Evolutionary conservation across 441 rosid species (phyloP), one percentile per base, ranked within the genome.

Genomic region (Pelargonium cotyledonis): DNA sequence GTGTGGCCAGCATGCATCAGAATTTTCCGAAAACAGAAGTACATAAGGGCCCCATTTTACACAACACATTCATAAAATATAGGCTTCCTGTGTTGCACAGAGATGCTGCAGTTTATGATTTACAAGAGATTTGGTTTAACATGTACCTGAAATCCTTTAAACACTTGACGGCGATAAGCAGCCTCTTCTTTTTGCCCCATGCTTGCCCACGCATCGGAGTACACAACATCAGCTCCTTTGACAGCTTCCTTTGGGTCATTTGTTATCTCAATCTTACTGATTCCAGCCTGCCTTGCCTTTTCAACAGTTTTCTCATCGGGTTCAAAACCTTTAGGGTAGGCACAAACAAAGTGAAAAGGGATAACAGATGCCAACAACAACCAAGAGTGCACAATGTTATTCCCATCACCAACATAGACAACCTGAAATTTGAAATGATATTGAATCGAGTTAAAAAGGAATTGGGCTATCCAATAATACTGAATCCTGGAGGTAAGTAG

Each of bases 111-210:
- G 55, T 15, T 55, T 29, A 40, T 14, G n/a, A 65, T n/a, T 18
- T 16, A 65, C 5, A 5, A 66, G 31, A 51, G 43, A 9, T 10
- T n/a, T 49, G 18, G 38, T 1, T n/a, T 8, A 21, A 69, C 26
- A 38, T 11, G 47, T 72, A 90, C 99, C 97, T 95, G 99, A 83
- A 95, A 95, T 65, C 97, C 99, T 80, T 88, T 88, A 76, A 95
- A 95, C 57, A 75, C 88, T 86, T 92, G 83, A 35, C 75, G 88
- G 35, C 99, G 96, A 65, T 82, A 70, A 65, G 89, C 96, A 71
- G 98, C 97, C 84, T 95, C 97, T 70, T 95, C 96, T 78, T 92
- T 95, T 70, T 95, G 99, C 23, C 99, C 99, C 99, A 92, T 92
- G 78, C 98, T 95, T 61, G 99, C 98, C 98, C 98, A 90, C 68